phyloP scores from a whole-genome alignment of 768 basidiomycete species.

The Lanmaoa pseudosensibilis region DNA sequence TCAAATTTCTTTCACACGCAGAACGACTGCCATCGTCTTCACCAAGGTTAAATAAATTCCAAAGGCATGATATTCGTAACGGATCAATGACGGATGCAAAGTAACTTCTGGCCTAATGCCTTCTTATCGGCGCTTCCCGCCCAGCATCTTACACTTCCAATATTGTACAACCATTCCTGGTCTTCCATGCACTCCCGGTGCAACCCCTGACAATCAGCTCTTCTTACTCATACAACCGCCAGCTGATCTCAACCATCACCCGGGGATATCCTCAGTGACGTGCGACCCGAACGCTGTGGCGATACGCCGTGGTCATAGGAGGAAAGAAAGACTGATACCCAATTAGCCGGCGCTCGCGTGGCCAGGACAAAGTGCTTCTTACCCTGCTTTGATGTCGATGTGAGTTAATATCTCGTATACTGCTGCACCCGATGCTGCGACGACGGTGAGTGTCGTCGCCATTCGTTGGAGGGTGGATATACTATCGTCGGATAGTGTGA shows the following conservation, averaged over 20 bases:
- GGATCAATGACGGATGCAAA: slow-evolving; percentile 8
- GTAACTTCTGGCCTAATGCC: not conserved
- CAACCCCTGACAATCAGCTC: not conserved
- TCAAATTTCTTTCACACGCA: not conserved
- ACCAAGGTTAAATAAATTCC: not conserved
- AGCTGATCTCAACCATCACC: not conserved
- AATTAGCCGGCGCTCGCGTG: not conserved
- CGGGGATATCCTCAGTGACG: not conserved
- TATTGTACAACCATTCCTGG: slow-evolving; percentile 5
- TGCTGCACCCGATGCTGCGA: slow-evolving; percentile 35
- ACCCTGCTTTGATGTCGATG: slow-evolving; percentile 21
- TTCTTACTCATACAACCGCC: slow-evolving; percentile 17
- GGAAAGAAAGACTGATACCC: slow-evolving; percentile 11
- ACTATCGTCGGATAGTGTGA: slow-evolving; percentile 28
- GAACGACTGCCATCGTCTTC: not conserved
- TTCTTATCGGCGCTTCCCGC: not conserved
- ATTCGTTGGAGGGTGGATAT: slow-evolving; percentile 25
- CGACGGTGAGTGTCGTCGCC: slow-evolving; percentile 28
- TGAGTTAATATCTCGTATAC: slow-evolving; percentile 30
- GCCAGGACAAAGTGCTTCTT: not conserved
- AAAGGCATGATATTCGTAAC: not conserved
- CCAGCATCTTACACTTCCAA: slow-evolving; percentile 6
- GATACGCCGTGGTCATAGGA: slow-evolving; percentile 5
- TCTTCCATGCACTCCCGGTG: not conserved
- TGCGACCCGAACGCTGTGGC: not conserved